Evolutionary conservation across 2,329 filamentous ascomycete genomes (phyloP).

Genomic region (Sclerotinia subarctica): DNA sequence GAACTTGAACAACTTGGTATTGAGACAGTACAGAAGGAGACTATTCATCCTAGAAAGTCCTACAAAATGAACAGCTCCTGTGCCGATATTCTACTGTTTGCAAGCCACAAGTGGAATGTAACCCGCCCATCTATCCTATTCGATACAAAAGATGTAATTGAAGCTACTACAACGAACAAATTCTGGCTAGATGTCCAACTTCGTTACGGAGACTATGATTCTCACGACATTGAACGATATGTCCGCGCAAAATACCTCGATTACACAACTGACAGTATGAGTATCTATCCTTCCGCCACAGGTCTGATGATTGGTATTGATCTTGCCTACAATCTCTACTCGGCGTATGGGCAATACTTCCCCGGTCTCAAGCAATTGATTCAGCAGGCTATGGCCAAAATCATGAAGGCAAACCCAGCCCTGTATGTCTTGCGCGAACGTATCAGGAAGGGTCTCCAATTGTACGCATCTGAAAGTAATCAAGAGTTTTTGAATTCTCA

Average conservation of each 20-base stretch:
- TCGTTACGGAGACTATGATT: slow-evolving; percentile 96
- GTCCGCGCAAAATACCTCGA: slow-evolving; percentile 97
- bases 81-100: slow-evolving; percentile 93
- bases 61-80: slow-evolving; percentile 99
- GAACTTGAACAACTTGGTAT: slow-evolving; percentile 94
- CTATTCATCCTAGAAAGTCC: slow-evolving; percentile 96
- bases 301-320: slow-evolving; percentile 98
- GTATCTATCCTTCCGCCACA: slow-evolving; percentile 95
- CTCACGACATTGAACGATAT: slow-evolving; percentile 97
- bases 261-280: slow-evolving; percentile 98
- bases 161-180: slow-evolving; percentile 93
- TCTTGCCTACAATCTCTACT: slow-evolving; percentile 96
- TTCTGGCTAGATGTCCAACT: slow-evolving; percentile 99
- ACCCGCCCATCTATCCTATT: slow-evolving; percentile 89
- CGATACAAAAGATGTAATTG: slow-evolving; percentile 94
- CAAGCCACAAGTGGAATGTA: slow-evolving; percentile 98
- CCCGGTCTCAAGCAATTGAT: slow-evolving; percentile 91
- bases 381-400: slow-evolving; percentile 98
- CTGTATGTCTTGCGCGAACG: slow-evolving; percentile 94
- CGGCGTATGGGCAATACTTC: slow-evolving; percentile 98
- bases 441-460: slow-evolving; percentile 95
- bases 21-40: slow-evolving; percentile 98
- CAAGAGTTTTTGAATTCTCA: slow-evolving; percentile 99
- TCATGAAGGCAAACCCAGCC: slow-evolving; percentile 99
- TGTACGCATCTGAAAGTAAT: slow-evolving; percentile 97